These are phyloP conservation scores for Pluteus cervinus DNA, from an alignment of 768 basidiomycete genomes.

Conservation along the genomic window DNA sequence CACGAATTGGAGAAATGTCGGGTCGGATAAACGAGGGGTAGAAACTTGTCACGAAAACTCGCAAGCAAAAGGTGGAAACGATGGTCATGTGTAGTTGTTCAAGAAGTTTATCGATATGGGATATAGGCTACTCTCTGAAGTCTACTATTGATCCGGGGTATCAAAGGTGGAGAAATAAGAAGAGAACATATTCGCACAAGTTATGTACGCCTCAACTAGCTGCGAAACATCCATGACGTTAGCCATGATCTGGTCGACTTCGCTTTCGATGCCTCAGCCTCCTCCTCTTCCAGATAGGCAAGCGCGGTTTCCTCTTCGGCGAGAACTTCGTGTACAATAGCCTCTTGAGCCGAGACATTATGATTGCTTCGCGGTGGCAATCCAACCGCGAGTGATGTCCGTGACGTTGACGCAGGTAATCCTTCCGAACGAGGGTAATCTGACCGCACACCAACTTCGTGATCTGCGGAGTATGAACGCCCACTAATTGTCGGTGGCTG, in stretches of 20 bases:
- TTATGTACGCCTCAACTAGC: too few relatives aligned
- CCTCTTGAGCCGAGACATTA: conserved; percentile 53
- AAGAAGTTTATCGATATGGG: conserved; percentile 12
- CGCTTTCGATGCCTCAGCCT: conserved; percentile 41
- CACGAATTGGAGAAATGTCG: conserved; percentile 29
- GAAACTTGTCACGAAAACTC: conserved; percentile 7
- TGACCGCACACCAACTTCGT: conserved; percentile 31
- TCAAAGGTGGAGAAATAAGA: conserved; percentile 22
- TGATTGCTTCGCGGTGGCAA: conserved; percentile 24
- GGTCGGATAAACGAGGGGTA: conserved; percentile 20
- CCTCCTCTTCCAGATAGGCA: conserved; percentile 49
- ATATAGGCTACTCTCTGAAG: conserved; percentile 13
- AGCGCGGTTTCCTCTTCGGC: conserved; percentile 62
- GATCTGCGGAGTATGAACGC: conserved; percentile 25
- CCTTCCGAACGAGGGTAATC: conserved; percentile 42
- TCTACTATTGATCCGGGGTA: conserved; percentile 34
- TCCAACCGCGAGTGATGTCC: conserved; percentile 23
- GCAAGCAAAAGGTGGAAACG: conserved; percentile 4
- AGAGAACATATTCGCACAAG: too few relatives aligned
- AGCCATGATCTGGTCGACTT: conserved; percentile 50
- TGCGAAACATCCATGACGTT: conserved; percentile 69
- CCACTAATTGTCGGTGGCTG: conserved; percentile 20
- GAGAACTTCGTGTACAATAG: conserved; percentile 62
- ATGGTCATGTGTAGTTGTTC: conserved; percentile 6
- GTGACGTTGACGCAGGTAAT: conserved; percentile 29